Evolutionary conservation across 192 early-diverging fungal genomes (phyloP), one percentile per base, ranked within the genome.

Genomic region (Phycomyces blakesleeanus): DNA sequence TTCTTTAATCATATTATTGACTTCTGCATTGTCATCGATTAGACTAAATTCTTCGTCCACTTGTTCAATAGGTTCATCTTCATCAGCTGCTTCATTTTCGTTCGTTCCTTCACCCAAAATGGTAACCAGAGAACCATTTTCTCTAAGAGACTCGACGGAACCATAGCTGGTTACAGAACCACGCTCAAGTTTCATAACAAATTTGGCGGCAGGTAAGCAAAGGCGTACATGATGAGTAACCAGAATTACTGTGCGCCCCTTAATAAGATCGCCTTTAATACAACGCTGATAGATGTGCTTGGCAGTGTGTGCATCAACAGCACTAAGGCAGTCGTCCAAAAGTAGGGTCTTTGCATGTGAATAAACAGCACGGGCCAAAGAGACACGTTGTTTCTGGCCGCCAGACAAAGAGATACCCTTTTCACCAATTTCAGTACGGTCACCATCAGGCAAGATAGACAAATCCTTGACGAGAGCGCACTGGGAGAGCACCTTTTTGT

Each of bases 261-360:
- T 66, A 81, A 99, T 81, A 50, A 94, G 70, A 24, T 82, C 84
- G 20, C 85, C 85, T 22, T 85, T 76, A 62, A 98, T 61, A 61
- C 90, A 92, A 44, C 87, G 67, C 7, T 87, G 80, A 49, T 91
- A 87, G 25, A 99, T 77, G 62, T 93, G 90, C 51, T 87, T 86
- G 20, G 89, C 94, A 1, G 96, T 98, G 52, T 95, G 95, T 2
- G 93, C 87, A 71, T 99, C 97, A 0, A 98, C 96, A 26, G 97
- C 97, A 24, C 90, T 92, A 50, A 97, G 77, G 68, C 89, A 91
- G 71, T 95, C 95, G 72, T 97, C 95, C 59, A 94, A 74, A 3
- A 95, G 70, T 37, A 95, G 63, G 25, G 84, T 80, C 12, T 69
- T 74, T 24, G 87, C 81, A 26, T 73, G 58, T 21, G 80, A 84